Evolutionary conservation across 257 asterid species (phyloP), one percentile per base, ranked within the genome.

Genomic region (Schizonepeta tenuifolia): DNA sequence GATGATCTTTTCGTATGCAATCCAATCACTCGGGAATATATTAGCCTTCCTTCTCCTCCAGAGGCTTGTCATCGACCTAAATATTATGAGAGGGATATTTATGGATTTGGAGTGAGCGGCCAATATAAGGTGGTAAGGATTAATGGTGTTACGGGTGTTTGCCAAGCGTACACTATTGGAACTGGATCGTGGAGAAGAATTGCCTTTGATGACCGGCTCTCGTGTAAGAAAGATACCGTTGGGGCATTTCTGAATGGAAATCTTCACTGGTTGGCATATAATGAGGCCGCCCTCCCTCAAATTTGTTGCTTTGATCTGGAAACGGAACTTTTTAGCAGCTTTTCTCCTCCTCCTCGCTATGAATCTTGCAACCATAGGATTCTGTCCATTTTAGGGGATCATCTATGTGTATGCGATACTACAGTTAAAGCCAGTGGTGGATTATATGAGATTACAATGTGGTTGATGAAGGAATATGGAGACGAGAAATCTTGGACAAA

Each of bases 381-480:
- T 77, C 51, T 17, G 9, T n/a, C 56, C 6, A 57, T 55, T 20
- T 61, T 84, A 11, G 70, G 68, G 31, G 50, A 24, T 2, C 2
- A 24, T 24, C 26, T 2, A 24, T 24, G 26, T 38, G 7, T 61
- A 18, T 61, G 33, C 13, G 9, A 38, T 38, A 36, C 10, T 5
- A 4, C 2, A 1, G 26, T 24, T 24, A 2, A 24, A 24, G n/a
- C n/a, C n/a, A 24, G 26, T 24, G 26, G 8, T 3, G 26, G 1
- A 2, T 14, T 1, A 7, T 17, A 38, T 4, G 9, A 35, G 0
- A 38, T 61, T 9, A 31, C 17, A 5, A n/a, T 61, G 7, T 61
- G 67, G 67, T 61, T 61, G 49, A 61, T 61, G 67, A 61, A 61
- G 67, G 67, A 61, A 35, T 35, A 61, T 1, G 67, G 67, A 61